These are phyloP conservation scores for Exophiala mesophila DNA, from an alignment of 2,329 filamentous ascomycete species.

Conservation along the genomic window DNA sequence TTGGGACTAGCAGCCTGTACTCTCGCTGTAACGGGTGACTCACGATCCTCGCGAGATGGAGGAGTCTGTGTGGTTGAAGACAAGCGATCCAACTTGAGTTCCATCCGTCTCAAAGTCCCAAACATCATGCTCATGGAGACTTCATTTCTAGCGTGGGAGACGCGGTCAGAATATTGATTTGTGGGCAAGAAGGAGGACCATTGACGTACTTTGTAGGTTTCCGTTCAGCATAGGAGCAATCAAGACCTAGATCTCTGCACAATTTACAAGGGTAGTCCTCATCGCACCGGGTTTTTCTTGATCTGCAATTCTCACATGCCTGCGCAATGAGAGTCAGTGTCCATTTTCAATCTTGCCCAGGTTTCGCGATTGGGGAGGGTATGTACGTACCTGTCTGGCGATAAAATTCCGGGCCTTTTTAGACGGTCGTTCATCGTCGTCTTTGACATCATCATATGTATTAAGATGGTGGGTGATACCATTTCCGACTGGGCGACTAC, in stretches of 20 bases:
- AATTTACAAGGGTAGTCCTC: constrained; percentile 52
- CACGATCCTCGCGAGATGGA: constrained; percentile 15
- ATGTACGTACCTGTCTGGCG: constrained; percentile 13
- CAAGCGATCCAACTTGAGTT: constrained; percentile 49
- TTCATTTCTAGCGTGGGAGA: constrained; percentile 40
- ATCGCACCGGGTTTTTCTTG: constrained; percentile 53
- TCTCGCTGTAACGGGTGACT: constrained; percentile 8
- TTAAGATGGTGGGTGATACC: not conserved
- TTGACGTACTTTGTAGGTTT: constrained; percentile 47
- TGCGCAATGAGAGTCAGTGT: constrained; percentile 20
- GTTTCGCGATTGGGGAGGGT: not conserved
- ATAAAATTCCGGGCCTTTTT: constrained; percentile 22
- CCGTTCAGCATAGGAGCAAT: constrained; percentile 50
- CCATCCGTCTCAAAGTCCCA: constrained; percentile 50
- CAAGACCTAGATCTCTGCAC: constrained; percentile 45
- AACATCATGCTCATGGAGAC: constrained; percentile 52
- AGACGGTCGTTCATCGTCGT: constrained; percentile 12
- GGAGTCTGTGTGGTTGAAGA: constrained; percentile 35
- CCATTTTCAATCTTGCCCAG: too few relatives aligned
- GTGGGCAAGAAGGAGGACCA: not conserved
- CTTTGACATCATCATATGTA: not conserved
- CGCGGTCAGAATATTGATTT: not conserved
- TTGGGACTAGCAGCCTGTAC: constrained; percentile 28
- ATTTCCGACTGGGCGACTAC: not conserved
- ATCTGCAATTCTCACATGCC: constrained; percentile 51